phyloP scores from a whole-genome alignment of 2,329 filamentous ascomycete genomes.

The Ilyonectria destructans region DNA sequence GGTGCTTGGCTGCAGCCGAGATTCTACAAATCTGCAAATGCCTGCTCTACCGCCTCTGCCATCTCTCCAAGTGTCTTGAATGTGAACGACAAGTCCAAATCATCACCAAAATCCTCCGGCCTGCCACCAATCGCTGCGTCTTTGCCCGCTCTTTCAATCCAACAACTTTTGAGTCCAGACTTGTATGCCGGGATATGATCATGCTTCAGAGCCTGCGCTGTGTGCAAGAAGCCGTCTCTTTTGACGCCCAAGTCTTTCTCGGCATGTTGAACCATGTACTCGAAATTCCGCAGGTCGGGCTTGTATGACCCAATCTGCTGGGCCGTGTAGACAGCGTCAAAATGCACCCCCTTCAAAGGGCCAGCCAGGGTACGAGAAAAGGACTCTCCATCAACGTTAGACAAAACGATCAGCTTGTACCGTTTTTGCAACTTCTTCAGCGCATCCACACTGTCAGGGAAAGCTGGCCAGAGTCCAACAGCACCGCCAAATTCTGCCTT shows the following conservation, averaged over 20 bases:
- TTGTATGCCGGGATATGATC: constrained; percentile 77
- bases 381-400: constrained; percentile 68
- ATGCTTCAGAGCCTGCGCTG: constrained; percentile 80
- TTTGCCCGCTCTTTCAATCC: constrained; percentile 68
- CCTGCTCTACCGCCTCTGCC: constrained; percentile 59
- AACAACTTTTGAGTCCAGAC: constrained; percentile 70
- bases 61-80: constrained; percentile 73
- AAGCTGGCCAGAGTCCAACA: constrained; percentile 70
- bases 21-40: not conserved
- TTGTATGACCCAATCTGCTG: constrained; percentile 81
- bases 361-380: constrained; percentile 62
- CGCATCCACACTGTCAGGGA: constrained; percentile 70
- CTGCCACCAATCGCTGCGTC: constrained; percentile 54
- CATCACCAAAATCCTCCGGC: constrained; percentile 62
- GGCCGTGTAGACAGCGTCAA: constrained; percentile 77
- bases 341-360: constrained; percentile 63
- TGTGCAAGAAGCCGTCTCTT: constrained; percentile 72
- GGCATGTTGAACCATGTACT: constrained; percentile 72
- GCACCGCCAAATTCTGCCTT: constrained; percentile 65
- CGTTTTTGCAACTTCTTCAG: constrained; percentile 63
- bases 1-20: too few relatives aligned
- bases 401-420: constrained; percentile 72
- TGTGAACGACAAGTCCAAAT: constrained; percentile 60
- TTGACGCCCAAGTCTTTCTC: constrained; percentile 67
- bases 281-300: constrained; percentile 76